Conservation (phyloP, 768 basidiomycete species). For the Suillus spraguei region DNA sequence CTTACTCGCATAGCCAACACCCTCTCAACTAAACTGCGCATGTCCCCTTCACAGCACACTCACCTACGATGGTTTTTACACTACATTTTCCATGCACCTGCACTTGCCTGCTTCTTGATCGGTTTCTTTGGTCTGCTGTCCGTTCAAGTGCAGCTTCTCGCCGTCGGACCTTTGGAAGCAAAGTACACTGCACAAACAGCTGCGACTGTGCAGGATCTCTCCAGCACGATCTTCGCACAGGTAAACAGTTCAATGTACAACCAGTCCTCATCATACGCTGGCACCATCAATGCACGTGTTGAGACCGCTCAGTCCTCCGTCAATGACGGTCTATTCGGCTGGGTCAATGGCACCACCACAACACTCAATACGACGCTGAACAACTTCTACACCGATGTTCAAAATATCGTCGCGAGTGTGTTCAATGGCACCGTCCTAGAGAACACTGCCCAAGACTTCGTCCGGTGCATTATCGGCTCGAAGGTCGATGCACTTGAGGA, state of each 20-base stretch:
- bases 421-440: conserved; percentile 88
- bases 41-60: conserved; percentile 63
- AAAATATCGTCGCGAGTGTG: conserved; percentile 71
- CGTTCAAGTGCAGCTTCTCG: conserved; percentile 84
- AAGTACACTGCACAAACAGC: conserved; percentile 68
- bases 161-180: conserved; percentile 70
- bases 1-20: conserved; percentile 64
- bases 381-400: conserved; percentile 85
- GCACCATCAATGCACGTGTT: conserved; percentile 73
- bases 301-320: conserved; percentile 70
- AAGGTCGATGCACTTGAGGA: conserved; percentile 88
- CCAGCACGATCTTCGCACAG: conserved; percentile 67
- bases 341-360: conserved; percentile 90
- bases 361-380: conserved; percentile 86
- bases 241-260: conserved; percentile 86
- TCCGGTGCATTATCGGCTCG: conserved; percentile 87
- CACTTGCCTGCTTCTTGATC: conserved; percentile 88
- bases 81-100: conserved; percentile 91
- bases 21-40: conserved; percentile 50
- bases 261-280: conserved; percentile 78
- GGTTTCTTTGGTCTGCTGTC: conserved; percentile 89
- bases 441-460: conserved; percentile 80
- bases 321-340: conserved; percentile 89
- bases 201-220: conserved; percentile 63
- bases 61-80: conserved; percentile 87